phyloP scores from a whole-genome alignment of 805 yeast species.

The Saturnispora zaruensis region DNA sequence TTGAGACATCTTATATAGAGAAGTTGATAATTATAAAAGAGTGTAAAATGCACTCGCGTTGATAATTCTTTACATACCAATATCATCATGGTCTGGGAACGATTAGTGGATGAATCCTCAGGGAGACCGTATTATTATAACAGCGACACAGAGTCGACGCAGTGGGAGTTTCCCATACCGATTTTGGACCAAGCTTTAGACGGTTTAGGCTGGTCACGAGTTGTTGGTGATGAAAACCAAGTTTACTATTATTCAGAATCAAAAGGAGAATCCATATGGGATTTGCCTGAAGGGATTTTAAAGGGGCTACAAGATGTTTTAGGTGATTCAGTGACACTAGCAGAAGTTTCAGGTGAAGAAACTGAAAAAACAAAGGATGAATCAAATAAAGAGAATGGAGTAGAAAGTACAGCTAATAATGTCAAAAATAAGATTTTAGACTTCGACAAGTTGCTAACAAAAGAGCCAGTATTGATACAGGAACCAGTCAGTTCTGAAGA shows the following conservation, averaged over 20 bases:
- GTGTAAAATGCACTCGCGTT: background rate
- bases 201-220: conserved; percentile 40
- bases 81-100: conserved; percentile 45
- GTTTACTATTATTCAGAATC: conserved; percentile 58
- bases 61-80: background rate
- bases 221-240: conserved; percentile 42
- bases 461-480: conserved; percentile 6
- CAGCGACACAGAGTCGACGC: conserved; percentile 52
- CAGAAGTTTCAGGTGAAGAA: conserved; percentile 6
- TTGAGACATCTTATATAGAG: conserved; percentile 58
- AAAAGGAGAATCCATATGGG: conserved; percentile 73
- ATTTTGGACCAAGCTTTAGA: conserved; percentile 32
- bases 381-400: background rate
- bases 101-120: conserved; percentile 45
- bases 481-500: background rate
- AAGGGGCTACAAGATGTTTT: conserved; percentile 2
- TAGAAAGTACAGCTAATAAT: background rate
- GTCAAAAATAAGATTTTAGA: background rate
- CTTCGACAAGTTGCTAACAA: conserved; percentile 5
- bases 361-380: background rate
- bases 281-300: conserved; percentile 48
- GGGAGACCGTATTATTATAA: conserved; percentile 72
- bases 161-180: conserved; percentile 74
- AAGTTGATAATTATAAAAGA: background rate
- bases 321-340: conserved; percentile 16